Conservation (phyloP, 75 land plant genomes). For the Pinus albicaulis region DNA sequence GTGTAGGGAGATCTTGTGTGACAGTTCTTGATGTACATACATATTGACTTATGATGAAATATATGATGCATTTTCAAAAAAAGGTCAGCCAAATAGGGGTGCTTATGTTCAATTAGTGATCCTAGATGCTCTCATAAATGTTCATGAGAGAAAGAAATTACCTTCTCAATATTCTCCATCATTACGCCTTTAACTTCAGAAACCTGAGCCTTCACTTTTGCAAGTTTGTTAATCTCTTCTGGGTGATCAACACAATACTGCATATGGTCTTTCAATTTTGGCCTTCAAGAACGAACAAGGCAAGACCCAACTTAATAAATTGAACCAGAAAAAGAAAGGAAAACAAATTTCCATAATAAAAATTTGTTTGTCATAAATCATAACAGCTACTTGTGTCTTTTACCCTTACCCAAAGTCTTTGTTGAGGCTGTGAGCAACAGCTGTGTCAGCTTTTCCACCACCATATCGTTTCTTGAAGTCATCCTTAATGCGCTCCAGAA, state of each 20-base stretch:
- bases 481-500: slow-evolving; percentile 62
- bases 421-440: slow-evolving; percentile 72
- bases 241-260: slow-evolving; percentile 71
- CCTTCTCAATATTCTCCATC: slow-evolving; percentile 82
- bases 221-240: slow-evolving; percentile 68
- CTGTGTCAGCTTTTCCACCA: slow-evolving; percentile 82
- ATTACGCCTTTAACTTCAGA: slow-evolving; percentile 82
- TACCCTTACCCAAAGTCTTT: slow-evolving; percentile 65
- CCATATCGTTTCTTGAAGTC: slow-evolving; percentile 71
- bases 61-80: neutral
- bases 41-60: no score
- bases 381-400: neutral
- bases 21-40: no score
- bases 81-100: neutral
- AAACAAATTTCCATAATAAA: neutral
- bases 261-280: slow-evolving; percentile 75
- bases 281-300: slow-evolving; percentile 25
- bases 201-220: slow-evolving; percentile 78
- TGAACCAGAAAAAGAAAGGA: neutral
- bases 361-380: neutral
- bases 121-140: neutral
- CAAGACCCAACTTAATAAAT: neutral
- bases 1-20: no score
- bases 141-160: slow-evolving; percentile 12
- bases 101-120: neutral